Evolutionary conservation across 2,329 filamentous ascomycete genomes (phyloP).

Genomic region (Hymenoscyphus infarciens): DNA sequence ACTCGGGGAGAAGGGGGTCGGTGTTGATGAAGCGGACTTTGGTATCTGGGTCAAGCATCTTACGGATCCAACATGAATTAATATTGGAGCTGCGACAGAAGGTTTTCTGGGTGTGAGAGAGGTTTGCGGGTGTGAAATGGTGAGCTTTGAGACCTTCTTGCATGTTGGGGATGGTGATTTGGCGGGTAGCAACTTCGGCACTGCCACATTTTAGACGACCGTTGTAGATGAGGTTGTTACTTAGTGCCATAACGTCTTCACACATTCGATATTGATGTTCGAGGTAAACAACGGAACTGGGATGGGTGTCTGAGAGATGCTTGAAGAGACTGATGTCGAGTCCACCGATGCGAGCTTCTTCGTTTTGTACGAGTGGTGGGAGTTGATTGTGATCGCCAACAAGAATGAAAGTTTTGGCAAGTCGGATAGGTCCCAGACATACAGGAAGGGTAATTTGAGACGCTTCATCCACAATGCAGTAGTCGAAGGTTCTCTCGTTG

Average conservation of each 20-base stretch:
- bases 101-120: constrained; percentile 42
- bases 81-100: constrained; percentile 51
- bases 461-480: constrained; percentile 97
- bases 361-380: constrained; percentile 89
- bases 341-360: constrained; percentile 78
- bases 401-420: constrained; percentile 88
- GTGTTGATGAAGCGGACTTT: constrained; percentile 90
- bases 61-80: constrained; percentile 68
- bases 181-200: constrained; percentile 65
- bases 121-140: constrained; percentile 48
- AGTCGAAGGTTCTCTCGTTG: constrained; percentile 86
- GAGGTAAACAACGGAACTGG: constrained; percentile 81
- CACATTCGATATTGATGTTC: constrained; percentile 99
- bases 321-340: constrained; percentile 94
- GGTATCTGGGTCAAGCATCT: constrained; percentile 63
- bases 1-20: constrained; percentile 62
- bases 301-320: constrained; percentile 82
- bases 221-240: constrained; percentile 90
- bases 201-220: constrained; percentile 88
- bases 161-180: constrained; percentile 66
- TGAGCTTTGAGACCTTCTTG: constrained; percentile 54
- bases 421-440: constrained; percentile 87
- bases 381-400: constrained; percentile 97
- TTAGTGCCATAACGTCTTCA: constrained; percentile 91
- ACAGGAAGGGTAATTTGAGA: constrained; percentile 96